These are phyloP conservation scores for Acanthochlamys bracteata DNA, from an alignment of 106 monocot species.

Conservation along the genomic window DNA sequence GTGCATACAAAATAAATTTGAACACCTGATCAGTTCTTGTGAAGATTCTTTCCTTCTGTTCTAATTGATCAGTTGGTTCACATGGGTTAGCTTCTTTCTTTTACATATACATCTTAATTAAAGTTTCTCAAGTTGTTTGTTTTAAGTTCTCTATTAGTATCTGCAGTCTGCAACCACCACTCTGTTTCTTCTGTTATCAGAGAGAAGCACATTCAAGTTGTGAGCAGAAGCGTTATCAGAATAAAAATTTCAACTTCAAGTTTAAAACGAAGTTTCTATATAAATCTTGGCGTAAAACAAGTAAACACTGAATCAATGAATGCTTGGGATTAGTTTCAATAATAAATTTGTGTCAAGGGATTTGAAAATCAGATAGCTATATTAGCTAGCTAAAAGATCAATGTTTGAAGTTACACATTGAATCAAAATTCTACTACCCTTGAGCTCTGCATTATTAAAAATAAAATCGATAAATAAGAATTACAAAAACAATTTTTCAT, in stretches of 20 bases:
- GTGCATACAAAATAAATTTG: background rate
- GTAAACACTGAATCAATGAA: too few relatives aligned
- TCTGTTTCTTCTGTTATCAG: background rate
- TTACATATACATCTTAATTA: background rate
- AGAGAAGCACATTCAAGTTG: too few relatives aligned
- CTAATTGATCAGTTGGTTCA: background rate
- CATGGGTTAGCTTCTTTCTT: background rate
- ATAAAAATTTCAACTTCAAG: too few relatives aligned
- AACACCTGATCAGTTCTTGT: background rate
- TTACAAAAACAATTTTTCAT: background rate
- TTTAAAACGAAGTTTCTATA: too few relatives aligned
- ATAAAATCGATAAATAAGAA: background rate
- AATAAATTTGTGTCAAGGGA: background rate
- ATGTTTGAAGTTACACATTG: background rate
- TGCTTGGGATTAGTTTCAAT: too few relatives aligned
- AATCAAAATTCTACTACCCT: background rate
- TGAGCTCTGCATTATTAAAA: background rate
- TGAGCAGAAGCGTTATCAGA: too few relatives aligned
- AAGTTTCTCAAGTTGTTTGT: background rate
- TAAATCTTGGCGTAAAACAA: too few relatives aligned
- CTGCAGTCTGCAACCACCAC: background rate
- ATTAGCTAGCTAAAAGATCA: background rate
- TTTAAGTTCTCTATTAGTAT: too few relatives aligned
- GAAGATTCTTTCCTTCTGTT: constrained; percentile 8
- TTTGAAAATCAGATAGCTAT: background rate